These are phyloP conservation scores for Boletus rufocinnamomeus DNA, from an alignment of 768 basidiomycete genomes.

Conservation along the genomic window DNA sequence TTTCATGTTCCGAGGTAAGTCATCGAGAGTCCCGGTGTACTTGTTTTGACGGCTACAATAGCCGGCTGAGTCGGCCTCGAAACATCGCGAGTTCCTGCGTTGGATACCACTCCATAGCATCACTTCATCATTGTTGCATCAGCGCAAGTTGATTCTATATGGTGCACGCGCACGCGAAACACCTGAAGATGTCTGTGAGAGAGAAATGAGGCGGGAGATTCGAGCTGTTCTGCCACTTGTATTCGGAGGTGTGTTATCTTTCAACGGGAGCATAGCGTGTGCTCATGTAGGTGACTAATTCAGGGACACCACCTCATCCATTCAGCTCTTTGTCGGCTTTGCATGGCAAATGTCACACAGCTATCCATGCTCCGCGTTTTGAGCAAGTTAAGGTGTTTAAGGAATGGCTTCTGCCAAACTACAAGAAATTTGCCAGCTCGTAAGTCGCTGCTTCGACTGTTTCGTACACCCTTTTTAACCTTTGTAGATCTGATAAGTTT, in stretches of 20 bases:
- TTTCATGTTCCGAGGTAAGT: conserved; percentile 55
- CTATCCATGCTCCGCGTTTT: conserved; percentile 62
- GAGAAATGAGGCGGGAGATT: conserved; percentile 70
- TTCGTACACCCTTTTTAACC: not conserved
- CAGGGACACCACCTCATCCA: conserved; percentile 35
- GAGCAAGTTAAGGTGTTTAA: conserved; percentile 72
- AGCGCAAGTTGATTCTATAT: conserved; percentile 69
- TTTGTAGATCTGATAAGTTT: conserved; percentile 29
- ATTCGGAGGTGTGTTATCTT: conserved; percentile 54
- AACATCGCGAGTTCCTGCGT: conserved; percentile 67
- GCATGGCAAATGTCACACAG: conserved; percentile 43
- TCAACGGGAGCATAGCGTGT: not conserved
- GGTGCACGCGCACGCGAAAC: conserved; percentile 69
- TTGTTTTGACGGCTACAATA: conserved; percentile 5
- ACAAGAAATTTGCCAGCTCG: conserved; percentile 56
- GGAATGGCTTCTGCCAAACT: conserved; percentile 74
- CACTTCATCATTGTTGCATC: conserved; percentile 59
- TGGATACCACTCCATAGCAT: conserved; percentile 71
- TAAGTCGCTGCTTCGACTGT: conserved; percentile 28
- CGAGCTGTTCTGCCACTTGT: conserved; percentile 62
- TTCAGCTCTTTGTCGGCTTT: conserved; percentile 43
- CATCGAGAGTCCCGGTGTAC: not conserved
- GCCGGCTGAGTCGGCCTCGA: conserved; percentile 41
- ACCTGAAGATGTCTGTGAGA: conserved; percentile 70
- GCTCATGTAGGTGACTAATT: conserved; percentile 14